Percentiles rank a stretch among this genome's conserved stretches.
These are phyloP conservation scores for Claviceps quebecensis DNA, from an alignment of 2,329 filamentous ascomycete species.

Conservation along the genomic window DNA sequence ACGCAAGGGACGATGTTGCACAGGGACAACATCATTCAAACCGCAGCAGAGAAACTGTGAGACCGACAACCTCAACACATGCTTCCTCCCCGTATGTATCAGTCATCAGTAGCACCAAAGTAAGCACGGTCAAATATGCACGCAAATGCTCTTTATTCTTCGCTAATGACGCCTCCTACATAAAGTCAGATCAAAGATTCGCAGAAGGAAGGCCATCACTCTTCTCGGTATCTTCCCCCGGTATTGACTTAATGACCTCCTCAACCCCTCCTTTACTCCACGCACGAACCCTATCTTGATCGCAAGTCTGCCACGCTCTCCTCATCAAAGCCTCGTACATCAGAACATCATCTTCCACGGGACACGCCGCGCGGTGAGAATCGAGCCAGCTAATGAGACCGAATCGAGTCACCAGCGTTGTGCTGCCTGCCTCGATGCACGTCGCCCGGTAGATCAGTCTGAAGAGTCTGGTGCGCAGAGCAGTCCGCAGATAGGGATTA, in stretches of 20 bases:
- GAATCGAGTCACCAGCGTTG: slow-evolving; percentile 65
- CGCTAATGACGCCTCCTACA: no score
- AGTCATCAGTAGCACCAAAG: no score
- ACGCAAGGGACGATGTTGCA: no score
- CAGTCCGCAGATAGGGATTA: slow-evolving; percentile 48
- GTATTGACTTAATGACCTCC: slow-evolving; percentile 10
- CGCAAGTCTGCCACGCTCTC: slow-evolving; percentile 50
- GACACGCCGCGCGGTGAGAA: slow-evolving; percentile 36
- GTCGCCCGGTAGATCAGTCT: slow-evolving; percentile 54
- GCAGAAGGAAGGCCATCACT: no score
- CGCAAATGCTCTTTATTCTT: no score
- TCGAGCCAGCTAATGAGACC: slow-evolving; percentile 65
- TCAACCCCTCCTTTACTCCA: slow-evolving; percentile 49
- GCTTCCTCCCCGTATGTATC: no score
- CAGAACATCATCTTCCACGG: slow-evolving; percentile 27
- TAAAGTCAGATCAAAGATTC: no score
- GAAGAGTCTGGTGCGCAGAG: slow-evolving; percentile 45
- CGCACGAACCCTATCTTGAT: slow-evolving; percentile 45
- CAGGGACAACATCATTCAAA: no score
- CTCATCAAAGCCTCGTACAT: slow-evolving; percentile 40
- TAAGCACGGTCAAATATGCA: no score
- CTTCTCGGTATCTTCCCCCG: neutral
- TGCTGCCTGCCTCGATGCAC: slow-evolving; percentile 56
- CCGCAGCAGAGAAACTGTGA: no score
- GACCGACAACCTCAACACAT: no score